Conservation (phyloP, 2,329 filamentous ascomycete species). For the Zymoseptoria brevis region DNA sequence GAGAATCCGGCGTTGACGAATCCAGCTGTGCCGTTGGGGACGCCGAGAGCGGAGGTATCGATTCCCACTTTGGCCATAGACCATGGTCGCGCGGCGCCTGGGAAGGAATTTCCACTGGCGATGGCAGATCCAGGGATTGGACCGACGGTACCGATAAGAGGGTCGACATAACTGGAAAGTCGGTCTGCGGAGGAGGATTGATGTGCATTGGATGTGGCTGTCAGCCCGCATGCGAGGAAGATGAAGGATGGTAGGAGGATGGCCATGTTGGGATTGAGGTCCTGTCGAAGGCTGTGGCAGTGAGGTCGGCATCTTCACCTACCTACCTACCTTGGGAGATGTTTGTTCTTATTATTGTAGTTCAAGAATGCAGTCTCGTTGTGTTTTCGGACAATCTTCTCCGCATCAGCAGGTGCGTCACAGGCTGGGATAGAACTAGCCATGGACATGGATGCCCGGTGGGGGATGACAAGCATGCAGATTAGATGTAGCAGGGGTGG, state of each 20-base stretch:
- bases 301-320: background rate
- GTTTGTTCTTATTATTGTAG: background rate
- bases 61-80: slow-evolving; percentile 36
- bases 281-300: background rate
- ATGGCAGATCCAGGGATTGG: slow-evolving; percentile 34
- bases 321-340: background rate
- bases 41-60: slow-evolving; percentile 30
- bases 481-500: background rate
- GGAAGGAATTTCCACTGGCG: slow-evolving; percentile 35
- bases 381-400: background rate
- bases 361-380: background rate
- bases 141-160: slow-evolving; percentile 42
- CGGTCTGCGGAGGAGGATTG: background rate
- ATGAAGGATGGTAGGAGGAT: background rate
- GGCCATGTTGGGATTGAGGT: background rate
- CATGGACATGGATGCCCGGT: background rate
- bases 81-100: slow-evolving; percentile 32
- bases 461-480: background rate
- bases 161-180: slow-evolving; percentile 34
- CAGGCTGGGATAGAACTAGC: background rate
- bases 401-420: background rate
- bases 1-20: slow-evolving; percentile 36
- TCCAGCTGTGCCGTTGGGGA: slow-evolving; percentile 13
- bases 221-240: background rate
- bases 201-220: background rate